These are phyloP conservation scores for Ploettnerulaceae sp. DNA, from an alignment of 2,329 filamentous ascomycete species.

Conservation along the genomic window DNA sequence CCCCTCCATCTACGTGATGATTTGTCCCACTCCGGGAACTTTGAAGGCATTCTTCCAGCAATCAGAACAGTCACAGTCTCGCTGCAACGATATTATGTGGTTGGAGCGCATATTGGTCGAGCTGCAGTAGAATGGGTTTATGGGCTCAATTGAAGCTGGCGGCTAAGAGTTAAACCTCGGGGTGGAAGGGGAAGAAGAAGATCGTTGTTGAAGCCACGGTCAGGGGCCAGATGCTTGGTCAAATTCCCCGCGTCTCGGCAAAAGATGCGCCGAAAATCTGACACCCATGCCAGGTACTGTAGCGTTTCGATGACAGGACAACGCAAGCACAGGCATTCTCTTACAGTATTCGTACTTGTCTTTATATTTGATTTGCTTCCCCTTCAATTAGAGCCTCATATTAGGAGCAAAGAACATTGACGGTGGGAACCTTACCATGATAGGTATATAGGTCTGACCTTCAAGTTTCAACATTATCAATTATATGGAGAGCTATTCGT, in stretches of 20 bases:
- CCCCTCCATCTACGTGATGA: background rate
- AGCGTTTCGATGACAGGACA: background rate
- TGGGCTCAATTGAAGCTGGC: background rate
- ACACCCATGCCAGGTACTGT: background rate
- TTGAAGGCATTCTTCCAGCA: constrained; percentile 9
- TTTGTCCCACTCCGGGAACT: background rate
- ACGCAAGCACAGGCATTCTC: too few species aligned
- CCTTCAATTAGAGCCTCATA: background rate
- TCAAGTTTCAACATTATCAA: background rate
- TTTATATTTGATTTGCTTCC: background rate
- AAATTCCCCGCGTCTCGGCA: background rate
- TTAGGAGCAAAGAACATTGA: background rate
- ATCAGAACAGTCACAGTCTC: background rate
- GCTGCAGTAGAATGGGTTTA: background rate
- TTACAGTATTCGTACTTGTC: too few species aligned
- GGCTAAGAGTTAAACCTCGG: background rate
- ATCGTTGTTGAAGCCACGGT: too few species aligned
- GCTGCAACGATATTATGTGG: background rate
- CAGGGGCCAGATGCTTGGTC: too few species aligned
- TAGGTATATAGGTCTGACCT: too few species aligned
- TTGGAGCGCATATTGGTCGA: constrained; percentile 6
- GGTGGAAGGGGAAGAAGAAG: constrained; percentile 3
- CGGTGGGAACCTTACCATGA: constrained; percentile 5
- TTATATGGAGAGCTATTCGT: constrained; percentile 17
- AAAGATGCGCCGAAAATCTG: background rate